phyloP scores from a whole-genome alignment of 2,329 filamentous ascomycete species.

The Gyromitra esculenta region DNA sequence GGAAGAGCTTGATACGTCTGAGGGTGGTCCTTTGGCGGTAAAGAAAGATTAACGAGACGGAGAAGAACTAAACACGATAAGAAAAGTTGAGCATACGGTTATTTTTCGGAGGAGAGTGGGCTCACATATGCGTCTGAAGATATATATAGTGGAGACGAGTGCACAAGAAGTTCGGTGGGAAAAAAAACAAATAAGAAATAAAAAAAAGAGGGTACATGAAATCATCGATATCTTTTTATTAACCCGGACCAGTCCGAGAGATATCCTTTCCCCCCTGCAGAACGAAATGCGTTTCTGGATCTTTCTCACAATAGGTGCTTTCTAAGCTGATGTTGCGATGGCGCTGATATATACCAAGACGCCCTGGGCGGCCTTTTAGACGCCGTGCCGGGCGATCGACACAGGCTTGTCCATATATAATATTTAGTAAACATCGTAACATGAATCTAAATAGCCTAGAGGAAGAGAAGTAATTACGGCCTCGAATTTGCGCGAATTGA shows the following conservation, averaged over 20 bases:
- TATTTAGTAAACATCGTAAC: not conserved
- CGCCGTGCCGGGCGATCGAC: not conserved
- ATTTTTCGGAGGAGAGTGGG: not conserved
- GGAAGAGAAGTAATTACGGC: not conserved
- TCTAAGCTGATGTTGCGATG: not conserved
- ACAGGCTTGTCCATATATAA: not conserved
- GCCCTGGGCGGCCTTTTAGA: not conserved
- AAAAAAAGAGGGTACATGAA: not conserved
- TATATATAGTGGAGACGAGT: not conserved
- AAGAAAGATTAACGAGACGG: not conserved
- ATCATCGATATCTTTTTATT: no score
- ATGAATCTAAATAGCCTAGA: not conserved
- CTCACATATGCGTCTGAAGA: not conserved
- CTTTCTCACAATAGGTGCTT: not conserved
- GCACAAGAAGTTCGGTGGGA: not conserved
- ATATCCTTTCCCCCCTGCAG: not conserved
- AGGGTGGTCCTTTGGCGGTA: no score
- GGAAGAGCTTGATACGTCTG: not conserved
- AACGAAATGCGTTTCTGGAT: not conserved
- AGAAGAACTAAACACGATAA: not conserved
- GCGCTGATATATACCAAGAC: not conserved
- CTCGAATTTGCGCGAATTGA: not conserved
- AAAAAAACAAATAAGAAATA: not conserved
- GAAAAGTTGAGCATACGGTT: not conserved
- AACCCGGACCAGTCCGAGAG: not conserved